Evolutionary conservation across 140 eudicot genomes (phyloP).

Genomic region (Erigeron philadelphicus): DNA sequence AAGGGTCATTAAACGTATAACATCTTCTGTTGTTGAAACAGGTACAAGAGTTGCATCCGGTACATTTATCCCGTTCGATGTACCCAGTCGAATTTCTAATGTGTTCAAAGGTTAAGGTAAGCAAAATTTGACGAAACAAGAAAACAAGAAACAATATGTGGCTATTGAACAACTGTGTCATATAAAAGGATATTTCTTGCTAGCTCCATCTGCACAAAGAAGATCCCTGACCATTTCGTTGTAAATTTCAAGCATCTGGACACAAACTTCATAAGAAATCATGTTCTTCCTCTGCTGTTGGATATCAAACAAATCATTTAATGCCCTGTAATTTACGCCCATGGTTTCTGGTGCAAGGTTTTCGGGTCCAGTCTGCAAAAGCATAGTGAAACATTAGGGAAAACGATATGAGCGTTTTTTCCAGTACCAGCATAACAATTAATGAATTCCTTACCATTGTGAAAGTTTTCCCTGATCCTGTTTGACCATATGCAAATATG

Average conservation of each 20-base stretch:
- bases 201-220: slow-evolving; percentile 52
- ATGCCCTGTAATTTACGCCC: slow-evolving; percentile 85
- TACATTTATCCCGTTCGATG: slow-evolving; percentile 58
- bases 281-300: slow-evolving; percentile 63
- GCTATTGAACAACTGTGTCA: background rate
- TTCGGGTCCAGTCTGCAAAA: slow-evolving; percentile 72
- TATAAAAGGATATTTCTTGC: slow-evolving; percentile 63
- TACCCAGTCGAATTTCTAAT: slow-evolving; percentile 59
- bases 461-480: slow-evolving; percentile 94
- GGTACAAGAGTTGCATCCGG: slow-evolving; percentile 65
- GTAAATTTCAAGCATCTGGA: slow-evolving; percentile 95
- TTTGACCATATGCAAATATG: slow-evolving; percentile 96
- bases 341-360: slow-evolving; percentile 55
- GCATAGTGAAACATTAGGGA: background rate
- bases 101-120: slow-evolving; percentile 48
- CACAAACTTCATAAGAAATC: slow-evolving; percentile 54
- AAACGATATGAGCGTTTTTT: background rate
- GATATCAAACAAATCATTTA: slow-evolving; percentile 68
- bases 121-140: background rate
- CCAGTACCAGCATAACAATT: background rate
- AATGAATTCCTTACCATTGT: slow-evolving; percentile 53
- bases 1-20: slow-evolving; percentile 54
- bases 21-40: slow-evolving; percentile 59
- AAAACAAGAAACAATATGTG: background rate
- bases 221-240: slow-evolving; percentile 93